Conservation (phyloP, 1,284 basidiomycete genomes). For the Sphaerobolus stellatus region DNA sequence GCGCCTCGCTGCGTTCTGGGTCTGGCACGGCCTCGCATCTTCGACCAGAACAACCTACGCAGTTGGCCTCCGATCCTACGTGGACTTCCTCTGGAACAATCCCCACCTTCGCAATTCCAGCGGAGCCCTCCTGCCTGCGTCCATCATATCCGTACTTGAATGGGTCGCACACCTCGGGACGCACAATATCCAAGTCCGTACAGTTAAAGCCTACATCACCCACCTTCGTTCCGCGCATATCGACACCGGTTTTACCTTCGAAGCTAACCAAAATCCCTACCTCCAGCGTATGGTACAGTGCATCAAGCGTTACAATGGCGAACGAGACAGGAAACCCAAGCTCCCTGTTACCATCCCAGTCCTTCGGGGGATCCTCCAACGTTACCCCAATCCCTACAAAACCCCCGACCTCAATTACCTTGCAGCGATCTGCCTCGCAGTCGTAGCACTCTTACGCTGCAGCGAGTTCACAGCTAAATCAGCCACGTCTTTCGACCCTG, state of each 20-base stretch:
- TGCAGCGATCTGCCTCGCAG: conserved; percentile 29
- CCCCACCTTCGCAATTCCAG: conserved; percentile 15
- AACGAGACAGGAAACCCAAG: conserved; percentile 20
- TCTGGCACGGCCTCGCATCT: no score
- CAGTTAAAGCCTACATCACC: no score
- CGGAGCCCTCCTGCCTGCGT: conserved; percentile 28
- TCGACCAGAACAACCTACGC: no score
- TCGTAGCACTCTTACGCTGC: conserved; percentile 31
- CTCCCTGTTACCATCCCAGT: no score
- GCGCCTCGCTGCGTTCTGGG: no score
- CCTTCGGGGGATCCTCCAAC: conserved; percentile 20
- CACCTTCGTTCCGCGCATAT: conserved; percentile 30
- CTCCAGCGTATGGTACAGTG: conserved; percentile 27
- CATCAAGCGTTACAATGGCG: conserved; percentile 32
- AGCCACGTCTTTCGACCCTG: conserved; percentile 21
- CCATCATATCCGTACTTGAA: conserved; percentile 25
- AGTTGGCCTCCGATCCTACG: no score
- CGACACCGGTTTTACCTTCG: conserved; percentile 23
- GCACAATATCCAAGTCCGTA: conserved; percentile 26
- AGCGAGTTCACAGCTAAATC: conserved; percentile 30
- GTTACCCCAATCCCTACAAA: conserved; percentile 11
- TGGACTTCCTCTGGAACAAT: neutral
- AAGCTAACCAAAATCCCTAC: conserved; percentile 21
- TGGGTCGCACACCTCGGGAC: conserved; percentile 30
- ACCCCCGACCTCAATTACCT: conserved; percentile 15